Base-by-base conservation (phyloP, 345 rosid species). In the Eucalyptus coolabah region DNA sequence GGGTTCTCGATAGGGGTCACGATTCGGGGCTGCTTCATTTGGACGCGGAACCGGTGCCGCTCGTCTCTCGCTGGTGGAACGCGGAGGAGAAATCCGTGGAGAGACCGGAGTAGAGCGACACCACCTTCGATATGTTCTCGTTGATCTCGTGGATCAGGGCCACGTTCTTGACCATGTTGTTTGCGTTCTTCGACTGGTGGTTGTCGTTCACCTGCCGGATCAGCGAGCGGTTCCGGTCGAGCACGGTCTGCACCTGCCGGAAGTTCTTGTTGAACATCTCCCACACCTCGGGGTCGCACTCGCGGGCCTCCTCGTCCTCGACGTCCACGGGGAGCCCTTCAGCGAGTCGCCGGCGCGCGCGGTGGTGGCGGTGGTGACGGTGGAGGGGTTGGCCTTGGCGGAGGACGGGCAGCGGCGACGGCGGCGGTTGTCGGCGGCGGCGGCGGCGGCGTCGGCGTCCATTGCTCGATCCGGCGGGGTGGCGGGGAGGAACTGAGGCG, bases 181-280 rank as follows among this genome's bases (percentile, higher is more conserved):
- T 96, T 7, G 97, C 93, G 59, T 90, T 92, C 90, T 91, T 94
- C 0, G 99, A 97, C 91, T 94, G 98, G 88, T 97, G 99, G 87
- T 97, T 97, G 69, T 96, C 98, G 93, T 97, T 96, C 86, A 96
- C 99, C 86, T 96, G 98, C n/a, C 95, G 96, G 50, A 96, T 97
- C 93, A 97, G 87, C 24, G 86, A 92, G 69, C 98, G 91, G 94
- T 97, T 97, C 91, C 99, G 89, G 92, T 97, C 99, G 59, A 97
- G 89, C 86, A 96, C 97, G 40, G 97, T 89, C 92, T 97, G 98
- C 24, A 95, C 99, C 88, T 94, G 93, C 81, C 92, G 89, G 92
- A 95, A 97, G 82, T 87, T 94, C 88, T 91, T 77, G 94, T 91
- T 92, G 80, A 96, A 91, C 8, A 91, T 87, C 28, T 91, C 91